Evolutionary conservation across 768 basidiomycete genomes (phyloP).

Genomic region (Termitomyces sp.): DNA sequence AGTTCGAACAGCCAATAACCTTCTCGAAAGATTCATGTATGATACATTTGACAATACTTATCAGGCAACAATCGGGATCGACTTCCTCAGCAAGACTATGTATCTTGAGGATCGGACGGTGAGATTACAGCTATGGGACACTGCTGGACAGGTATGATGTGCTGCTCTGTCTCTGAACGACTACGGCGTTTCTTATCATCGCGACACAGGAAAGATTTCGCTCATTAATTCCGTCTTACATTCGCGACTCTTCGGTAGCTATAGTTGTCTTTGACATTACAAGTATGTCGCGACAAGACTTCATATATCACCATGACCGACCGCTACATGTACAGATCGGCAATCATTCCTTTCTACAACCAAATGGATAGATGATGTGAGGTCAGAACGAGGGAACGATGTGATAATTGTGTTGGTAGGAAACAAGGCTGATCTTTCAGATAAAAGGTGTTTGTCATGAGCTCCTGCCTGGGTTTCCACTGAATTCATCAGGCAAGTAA

Average conservation of each 20-base stretch:
- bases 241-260: conserved; percentile 97
- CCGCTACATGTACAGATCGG: conserved; percentile 56
- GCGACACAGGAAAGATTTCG: conserved; percentile 85
- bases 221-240: conserved; percentile 97
- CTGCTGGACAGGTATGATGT: conserved; percentile 77
- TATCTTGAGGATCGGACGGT: conserved; percentile 99
- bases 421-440: conserved; percentile 98
- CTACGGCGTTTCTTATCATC: conserved; percentile 6
- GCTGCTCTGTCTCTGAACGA: background rate
- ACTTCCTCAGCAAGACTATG: conserved; percentile 99
- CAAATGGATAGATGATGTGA: conserved; percentile 99
- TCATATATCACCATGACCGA: conserved; percentile 4
- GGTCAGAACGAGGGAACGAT: conserved; percentile 95
- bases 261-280: conserved; percentile 99
- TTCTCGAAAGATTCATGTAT: conserved; percentile 81
- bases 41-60: conserved; percentile 99
- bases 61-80: conserved; percentile 96
- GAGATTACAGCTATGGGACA: conserved; percentile 97
- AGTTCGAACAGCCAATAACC: conserved; percentile 2
- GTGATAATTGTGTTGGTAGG: conserved; percentile 98
- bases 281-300: conserved; percentile 51
- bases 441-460: conserved; percentile 63
- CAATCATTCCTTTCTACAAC: conserved; percentile 97
- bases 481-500: conserved; percentile 80
- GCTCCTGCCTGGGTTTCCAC: conserved; percentile 8